phyloP scores from a whole-genome alignment of 768 basidiomycete species.

The Pisolithus tinctorius region DNA sequence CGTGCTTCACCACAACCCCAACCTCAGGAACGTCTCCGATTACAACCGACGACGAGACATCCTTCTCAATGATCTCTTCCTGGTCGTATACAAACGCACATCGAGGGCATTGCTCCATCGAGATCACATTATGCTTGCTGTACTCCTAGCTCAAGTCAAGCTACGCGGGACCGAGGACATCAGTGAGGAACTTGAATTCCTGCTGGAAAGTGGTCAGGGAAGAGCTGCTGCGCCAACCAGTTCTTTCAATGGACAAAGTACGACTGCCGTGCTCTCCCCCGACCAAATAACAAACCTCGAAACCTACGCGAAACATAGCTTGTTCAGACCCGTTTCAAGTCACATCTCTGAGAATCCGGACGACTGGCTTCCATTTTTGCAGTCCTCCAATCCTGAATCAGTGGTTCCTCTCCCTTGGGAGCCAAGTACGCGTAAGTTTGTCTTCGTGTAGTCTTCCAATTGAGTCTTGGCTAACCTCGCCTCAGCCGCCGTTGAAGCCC shows the following conservation, averaged over 20 bases:
- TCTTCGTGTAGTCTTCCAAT: neutral
- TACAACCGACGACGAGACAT: conserved; percentile 68
- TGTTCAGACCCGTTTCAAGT: conserved; percentile 71
- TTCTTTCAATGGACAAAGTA: conserved; percentile 30
- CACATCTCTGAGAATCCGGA: conserved; percentile 56
- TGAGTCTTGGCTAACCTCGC: conserved; percentile 11
- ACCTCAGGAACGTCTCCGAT: conserved; percentile 74
- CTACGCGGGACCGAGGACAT: conserved; percentile 75
- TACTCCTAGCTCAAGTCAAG: conserved; percentile 86
- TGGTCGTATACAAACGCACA: conserved; percentile 81
- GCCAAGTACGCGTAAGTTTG: conserved; percentile 61
- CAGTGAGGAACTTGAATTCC: conserved; percentile 79
- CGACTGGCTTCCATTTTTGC: conserved; percentile 68
- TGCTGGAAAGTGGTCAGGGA: conserved; percentile 83
- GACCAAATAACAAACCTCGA: conserved; percentile 69
- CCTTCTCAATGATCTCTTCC: conserved; percentile 82
- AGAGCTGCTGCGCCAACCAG: conserved; percentile 33
- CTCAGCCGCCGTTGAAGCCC: conserved; percentile 64
- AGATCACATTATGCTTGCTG: conserved; percentile 87
- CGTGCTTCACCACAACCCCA: conserved; percentile 86
- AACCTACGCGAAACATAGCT: conserved; percentile 59
- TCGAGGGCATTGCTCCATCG: conserved; percentile 85
- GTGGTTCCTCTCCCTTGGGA: conserved; percentile 77
- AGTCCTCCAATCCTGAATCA: conserved; percentile 59
- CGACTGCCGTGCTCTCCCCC: conserved; percentile 45